These are phyloP conservation scores for Suillus brevipes DNA, from an alignment of 768 basidiomycete genomes.

Conservation along the genomic window DNA sequence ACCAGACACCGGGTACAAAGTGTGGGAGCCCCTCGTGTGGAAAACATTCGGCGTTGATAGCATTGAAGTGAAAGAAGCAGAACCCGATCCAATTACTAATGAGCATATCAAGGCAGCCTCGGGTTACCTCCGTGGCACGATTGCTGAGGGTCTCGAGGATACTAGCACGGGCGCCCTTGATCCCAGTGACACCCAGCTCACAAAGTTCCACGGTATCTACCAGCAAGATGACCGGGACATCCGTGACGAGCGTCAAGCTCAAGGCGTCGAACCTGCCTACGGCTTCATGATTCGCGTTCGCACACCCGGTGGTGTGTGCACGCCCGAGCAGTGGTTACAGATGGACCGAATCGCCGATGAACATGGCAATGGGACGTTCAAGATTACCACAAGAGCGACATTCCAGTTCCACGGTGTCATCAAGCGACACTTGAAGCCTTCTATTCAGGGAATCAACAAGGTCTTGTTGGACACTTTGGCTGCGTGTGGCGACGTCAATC, in stretches of 20 bases:
- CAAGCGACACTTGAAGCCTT: constrained; percentile 93
- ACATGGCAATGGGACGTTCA: constrained; percentile 91
- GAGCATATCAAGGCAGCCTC: constrained; percentile 99
- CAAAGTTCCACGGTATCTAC: constrained; percentile 97
- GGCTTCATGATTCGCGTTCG: constrained; percentile 98
- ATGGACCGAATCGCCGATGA: constrained; percentile 97
- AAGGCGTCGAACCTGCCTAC: constrained; percentile 94
- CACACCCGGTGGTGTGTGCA: constrained; percentile 95
- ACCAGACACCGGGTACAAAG: constrained; percentile 91
- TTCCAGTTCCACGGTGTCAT: constrained; percentile 99
- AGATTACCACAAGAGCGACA: constrained; percentile 95
- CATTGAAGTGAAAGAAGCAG: constrained; percentile 85
- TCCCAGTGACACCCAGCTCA: constrained; percentile 87
- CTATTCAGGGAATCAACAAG: constrained; percentile 94
- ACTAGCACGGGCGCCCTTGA: constrained; percentile 87
- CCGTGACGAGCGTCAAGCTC: constrained; percentile 89
- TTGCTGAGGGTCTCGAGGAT: constrained; percentile 87
- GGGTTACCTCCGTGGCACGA: constrained; percentile 91
- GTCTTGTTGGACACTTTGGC: constrained; percentile 92
- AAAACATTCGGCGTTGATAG: constrained; percentile 90
- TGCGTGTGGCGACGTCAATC: constrained; percentile 97
- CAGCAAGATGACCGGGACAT: constrained; percentile 99
- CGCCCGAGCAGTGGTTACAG: constrained; percentile 87
- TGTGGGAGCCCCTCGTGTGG: constrained; percentile 95
- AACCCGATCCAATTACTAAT: constrained; percentile 97